Conservation (phyloP, 371 early-diverging fungal genomes). For the Rhizopus delemar region DNA sequence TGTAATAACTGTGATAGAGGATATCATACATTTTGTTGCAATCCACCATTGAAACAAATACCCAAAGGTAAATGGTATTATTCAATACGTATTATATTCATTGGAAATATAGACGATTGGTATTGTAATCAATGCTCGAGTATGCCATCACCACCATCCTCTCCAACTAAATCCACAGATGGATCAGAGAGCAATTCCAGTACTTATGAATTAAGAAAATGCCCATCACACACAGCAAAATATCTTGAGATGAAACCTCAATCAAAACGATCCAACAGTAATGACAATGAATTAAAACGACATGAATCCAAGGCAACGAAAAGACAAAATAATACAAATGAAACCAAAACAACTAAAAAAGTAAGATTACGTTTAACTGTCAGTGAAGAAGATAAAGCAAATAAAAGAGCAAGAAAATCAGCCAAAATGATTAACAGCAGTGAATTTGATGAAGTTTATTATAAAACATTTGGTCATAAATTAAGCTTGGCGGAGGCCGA, state of each 20-base stretch:
- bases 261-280: neutral
- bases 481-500: conserved; percentile 58
- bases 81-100: neutral
- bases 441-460: conserved; percentile 28
- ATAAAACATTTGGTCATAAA: conserved; percentile 57
- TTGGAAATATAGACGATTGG: conserved; percentile 36
- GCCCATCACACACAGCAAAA: conserved; percentile 18
- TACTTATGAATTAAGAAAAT: conserved; percentile 19
- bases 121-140: conserved; percentile 37
- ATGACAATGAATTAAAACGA: neutral
- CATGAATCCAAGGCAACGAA: neutral
- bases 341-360: neutral
- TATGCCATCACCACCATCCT: conserved; percentile 29
- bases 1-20: conserved; percentile 43
- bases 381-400: conserved; percentile 4
- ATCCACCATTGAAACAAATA: conserved; percentile 30
- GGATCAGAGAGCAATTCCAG: conserved; percentile 3
- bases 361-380: conserved; percentile 23
- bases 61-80: conserved; percentile 37
- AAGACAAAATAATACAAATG: neutral
- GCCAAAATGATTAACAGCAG: conserved; percentile 1
- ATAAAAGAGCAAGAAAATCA: conserved; percentile 13
- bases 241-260: conserved; percentile 14
- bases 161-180: conserved; percentile 2
- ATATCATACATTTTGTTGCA: conserved; percentile 38